Conservation (phyloP, 192 early-diverging fungal species). For the Podila epigama region DNA sequence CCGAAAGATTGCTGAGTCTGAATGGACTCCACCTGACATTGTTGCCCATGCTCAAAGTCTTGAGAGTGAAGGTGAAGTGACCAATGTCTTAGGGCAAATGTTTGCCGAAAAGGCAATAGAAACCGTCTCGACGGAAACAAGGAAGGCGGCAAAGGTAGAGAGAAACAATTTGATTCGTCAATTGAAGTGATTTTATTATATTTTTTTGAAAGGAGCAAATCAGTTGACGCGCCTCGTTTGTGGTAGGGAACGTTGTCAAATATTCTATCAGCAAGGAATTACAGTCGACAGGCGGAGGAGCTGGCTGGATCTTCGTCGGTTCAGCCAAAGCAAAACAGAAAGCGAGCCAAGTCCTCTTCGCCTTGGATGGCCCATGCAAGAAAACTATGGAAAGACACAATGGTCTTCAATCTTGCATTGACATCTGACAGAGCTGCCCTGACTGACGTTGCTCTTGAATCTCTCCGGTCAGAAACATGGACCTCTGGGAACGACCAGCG, state of each 20-base stretch:
- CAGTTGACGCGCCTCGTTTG: constrained; percentile 13
- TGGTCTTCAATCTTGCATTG: constrained; percentile 9
- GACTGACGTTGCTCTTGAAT: constrained; percentile 1
- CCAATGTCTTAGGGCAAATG: constrained; percentile 2
- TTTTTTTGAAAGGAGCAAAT: too few relatives aligned
- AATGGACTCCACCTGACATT: constrained; percentile 5
- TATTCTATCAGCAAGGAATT: background rate
- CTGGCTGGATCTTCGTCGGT: background rate
- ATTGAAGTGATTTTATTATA: too few relatives aligned
- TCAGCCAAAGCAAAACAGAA: too few relatives aligned
- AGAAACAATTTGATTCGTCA: background rate
- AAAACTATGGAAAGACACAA: constrained; percentile 7
- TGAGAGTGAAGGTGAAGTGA: constrained; percentile 5
- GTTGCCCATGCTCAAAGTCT: constrained; percentile 2
- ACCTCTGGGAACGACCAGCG: constrained; percentile 15
- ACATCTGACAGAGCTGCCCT: constrained; percentile 3
- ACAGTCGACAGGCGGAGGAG: constrained; percentile 3
- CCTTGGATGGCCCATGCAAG: constrained; percentile 3
- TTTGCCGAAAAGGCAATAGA: background rate
- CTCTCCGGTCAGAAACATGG: constrained; percentile 7
- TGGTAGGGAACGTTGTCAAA: background rate
- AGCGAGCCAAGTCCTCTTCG: background rate
- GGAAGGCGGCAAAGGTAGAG: constrained; percentile 5
- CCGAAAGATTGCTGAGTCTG: constrained; percentile 1
- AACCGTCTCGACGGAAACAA: background rate